Evolutionary conservation across 1,284 basidiomycete species (phyloP), one percentile per base, ranked within the genome.

Genomic region (Melampsora larici-populina): DNA sequence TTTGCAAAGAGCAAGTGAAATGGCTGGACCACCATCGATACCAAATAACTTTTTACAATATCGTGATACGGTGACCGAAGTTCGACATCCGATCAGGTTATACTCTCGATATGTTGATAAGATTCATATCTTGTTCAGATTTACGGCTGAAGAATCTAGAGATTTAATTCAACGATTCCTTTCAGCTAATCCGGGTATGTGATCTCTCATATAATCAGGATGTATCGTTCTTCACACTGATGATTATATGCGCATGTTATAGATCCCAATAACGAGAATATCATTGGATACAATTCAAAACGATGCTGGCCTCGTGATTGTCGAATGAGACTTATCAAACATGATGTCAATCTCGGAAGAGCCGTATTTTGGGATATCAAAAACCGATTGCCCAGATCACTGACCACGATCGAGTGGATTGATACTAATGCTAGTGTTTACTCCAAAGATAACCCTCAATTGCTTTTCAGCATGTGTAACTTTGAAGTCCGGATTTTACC

Each of bases 291-390:
- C 86, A 98, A 98, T 87, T 98, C 97, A 87, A 96, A 96, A 85
- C 91, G 94, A 78, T 99, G 97, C 86, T 98, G 97, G 97, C 97
- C 97, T 31, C 89, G 95, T 80, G 97, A 99, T 84, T 98, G 95
- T 84, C 91, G 97, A 79, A 99, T 99, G 97, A 88, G 97, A 48
- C 88, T 99, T 78, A 97, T 97, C 87, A 99, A 99, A 86, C 96
- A 99, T 85, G 97, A 99, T 83, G 97, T 99, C 85, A 99, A 99
- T 84, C 87, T 99, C 46, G 96, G 96, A 43, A 89, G 97, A 80
- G 97, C 97, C 98, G 15, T 43, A 43, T 98, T 97, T 80, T 99
- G 96, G 97, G 98, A 98, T 81, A 93, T 99, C 84, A 98, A 98
- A 87, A 96, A 98, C 85, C 93, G 93, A 81, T 85, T 99, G 62